Evolutionary conservation across 768 basidiomycete species (phyloP), one percentile per base, ranked within the genome.

Genomic region (Phanerochaete sordida): DNA sequence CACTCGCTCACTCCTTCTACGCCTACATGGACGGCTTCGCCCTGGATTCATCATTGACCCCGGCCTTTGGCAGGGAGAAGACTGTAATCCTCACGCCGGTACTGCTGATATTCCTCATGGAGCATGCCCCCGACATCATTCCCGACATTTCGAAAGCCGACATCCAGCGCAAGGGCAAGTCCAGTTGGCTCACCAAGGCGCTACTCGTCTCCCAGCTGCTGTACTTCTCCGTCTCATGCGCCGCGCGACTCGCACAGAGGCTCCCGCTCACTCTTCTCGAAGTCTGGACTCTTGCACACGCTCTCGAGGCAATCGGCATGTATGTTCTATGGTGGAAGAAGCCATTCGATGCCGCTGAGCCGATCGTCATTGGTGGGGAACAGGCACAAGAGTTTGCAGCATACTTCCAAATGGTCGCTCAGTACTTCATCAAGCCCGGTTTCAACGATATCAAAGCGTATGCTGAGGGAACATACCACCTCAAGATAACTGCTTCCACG

Each of bases 321-420:
- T 77, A 75, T 59, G 33, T 54, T 0, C 48, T 74, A 1, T 78
- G 78, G 77, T 77, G 74, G 76, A 37, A 69, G 31, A 79, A 79
- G 63, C 78, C 77, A 2, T 66, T 72, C 9, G 70, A 74, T 56
- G 71, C 77, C 8, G 19, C 8, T 39, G 56, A 62, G 43, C 56
- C 49, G 15, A 58, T 50, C 5, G 11, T 58, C 49, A 47, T 62
- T 5, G 24, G 19, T 19, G 61, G 56, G 3, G 35, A 39, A 13
- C 21, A n/a, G 6, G 54, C 39, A 2, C 7, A 30, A 1, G 51
- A 52, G 31, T 9, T 37, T n/a, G 28, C 19, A 6, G 51, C 51
- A 23, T 52, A 33, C 15, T 52, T 13, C 11, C 30, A 12, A 52
- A 31, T 31, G n/a, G 26, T 13, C 6, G 16, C n/a, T 16, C 19